phyloP scores from a whole-genome alignment of 2,329 filamentous ascomycete species.

The Fusarium oligoseptatum region DNA sequence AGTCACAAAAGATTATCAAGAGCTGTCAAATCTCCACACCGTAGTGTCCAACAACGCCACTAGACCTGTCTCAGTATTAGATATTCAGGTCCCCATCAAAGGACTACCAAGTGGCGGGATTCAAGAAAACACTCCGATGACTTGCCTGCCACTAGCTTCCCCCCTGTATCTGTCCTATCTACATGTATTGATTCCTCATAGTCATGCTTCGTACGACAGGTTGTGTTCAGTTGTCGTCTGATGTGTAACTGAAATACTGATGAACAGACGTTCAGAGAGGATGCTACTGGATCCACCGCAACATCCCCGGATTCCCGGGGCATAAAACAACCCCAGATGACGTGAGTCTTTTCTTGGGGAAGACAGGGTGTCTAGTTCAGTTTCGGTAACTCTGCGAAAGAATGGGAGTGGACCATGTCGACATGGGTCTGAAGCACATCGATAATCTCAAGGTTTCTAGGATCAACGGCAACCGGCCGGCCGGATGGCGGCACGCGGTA shows the following conservation, averaged over 20 bases:
- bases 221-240: not conserved
- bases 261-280: not conserved
- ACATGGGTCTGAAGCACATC: not conserved
- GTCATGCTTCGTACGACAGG: not conserved
- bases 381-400: not conserved
- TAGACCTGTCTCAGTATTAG: not conserved
- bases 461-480: not conserved
- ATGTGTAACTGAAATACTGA: not conserved
- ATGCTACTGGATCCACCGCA: not conserved
- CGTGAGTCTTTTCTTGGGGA: slow-evolving; percentile 5
- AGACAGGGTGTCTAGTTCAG: not conserved
- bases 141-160: not conserved
- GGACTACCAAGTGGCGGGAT: not conserved
- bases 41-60: not conserved
- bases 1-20: not conserved
- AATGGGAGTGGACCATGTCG: not conserved
- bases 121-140: not conserved
- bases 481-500: not conserved
- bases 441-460: not conserved
- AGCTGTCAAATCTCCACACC: not conserved
- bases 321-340: slow-evolving; percentile 5
- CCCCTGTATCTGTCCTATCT: not conserved
- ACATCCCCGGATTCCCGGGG: slow-evolving; percentile 3
- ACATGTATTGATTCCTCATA: not conserved
- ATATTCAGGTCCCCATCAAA: not conserved